phyloP scores from a whole-genome alignment of 306 rosid species.

The Vigna nakashimae region DNA sequence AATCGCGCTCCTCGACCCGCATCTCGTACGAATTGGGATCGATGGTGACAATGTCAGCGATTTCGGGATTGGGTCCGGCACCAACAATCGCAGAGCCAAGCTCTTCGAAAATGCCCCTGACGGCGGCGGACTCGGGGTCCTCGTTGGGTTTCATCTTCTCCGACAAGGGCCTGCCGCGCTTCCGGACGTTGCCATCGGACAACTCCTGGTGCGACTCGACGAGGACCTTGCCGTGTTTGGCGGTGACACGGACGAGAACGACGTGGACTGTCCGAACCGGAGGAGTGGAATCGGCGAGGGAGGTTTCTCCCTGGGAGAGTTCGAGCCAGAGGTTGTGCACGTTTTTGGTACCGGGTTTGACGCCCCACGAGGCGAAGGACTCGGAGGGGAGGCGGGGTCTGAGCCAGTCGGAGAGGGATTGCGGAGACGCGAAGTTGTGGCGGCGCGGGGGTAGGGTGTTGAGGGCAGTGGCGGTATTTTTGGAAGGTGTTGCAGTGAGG shows the following conservation, averaged over 20 bases:
- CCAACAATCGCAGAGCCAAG: constrained; percentile 68
- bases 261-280: constrained; percentile 92
- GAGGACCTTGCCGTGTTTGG: constrained; percentile 48
- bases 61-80: constrained; percentile 24
- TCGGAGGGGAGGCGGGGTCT: constrained; percentile 81
- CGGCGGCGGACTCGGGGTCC: constrained; percentile 76
- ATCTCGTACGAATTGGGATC: constrained; percentile 75
- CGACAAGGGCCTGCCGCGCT: constrained; percentile 79
- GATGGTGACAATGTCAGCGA: constrained; percentile 53
- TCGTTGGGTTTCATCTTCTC: constrained; percentile 96
- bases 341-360: constrained; percentile 90
- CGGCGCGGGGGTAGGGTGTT: constrained; percentile 36
- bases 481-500: constrained; percentile 41
- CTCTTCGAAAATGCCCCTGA: constrained; percentile 81
- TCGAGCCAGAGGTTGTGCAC: constrained; percentile 98
- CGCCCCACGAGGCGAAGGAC: constrained; percentile 91
- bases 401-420: constrained; percentile 89
- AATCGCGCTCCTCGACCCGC: constrained; percentile 81
- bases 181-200: constrained; percentile 71
- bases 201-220: constrained; percentile 81
- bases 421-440: constrained; percentile 67
- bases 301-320: constrained; percentile 83
- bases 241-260: constrained; percentile 62
- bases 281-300: constrained; percentile 74
- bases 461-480: neutral